Base-by-base conservation (phyloP, 176 grass and related monocot species). In the Rhipidocladum racemiflorum region DNA sequence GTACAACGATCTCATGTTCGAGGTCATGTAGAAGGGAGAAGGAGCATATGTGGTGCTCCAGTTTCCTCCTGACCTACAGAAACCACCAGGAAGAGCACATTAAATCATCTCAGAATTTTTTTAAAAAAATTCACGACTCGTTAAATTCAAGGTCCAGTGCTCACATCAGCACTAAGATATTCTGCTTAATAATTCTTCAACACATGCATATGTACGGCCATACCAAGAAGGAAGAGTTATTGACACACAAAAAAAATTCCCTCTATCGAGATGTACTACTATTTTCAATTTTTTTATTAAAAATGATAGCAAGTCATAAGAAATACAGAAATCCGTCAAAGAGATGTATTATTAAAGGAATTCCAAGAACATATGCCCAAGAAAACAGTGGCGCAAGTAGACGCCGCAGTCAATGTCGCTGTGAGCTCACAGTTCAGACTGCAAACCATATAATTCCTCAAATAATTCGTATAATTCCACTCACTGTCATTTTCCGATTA, bases 21-120 rank as follows among this genome's bases (percentile, higher is more conserved):
- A 97, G 77, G 94, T 97, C 85, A 97, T 86, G 90, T 97, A 97
- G 85, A 94, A 97, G 9, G 94, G 94, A 54, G 94, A 97, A 2
- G 94, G 94, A 13, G 91, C 91, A 56, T 97, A 97, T 32, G 94
- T 97, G 39, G 90, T 97, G 29, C 92, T 92, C 92, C 94, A 97
- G 45, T 97, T 91, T 73, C 94, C 94, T 50, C 88, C 94, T 32
- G 94, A 94, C 69, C 94, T 97, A 56, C 46, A 89, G 6, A 80
- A 61, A 56, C 11, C 40, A 68, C 29, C 61, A 60, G 29, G 20
- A 80, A 74, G 27, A 59, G 30, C 49, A 68, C 24, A 68, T 5
- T 75, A 24, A 63, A 51, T 5, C 36, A 49, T 72, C 21, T 77
- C 50, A 57, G 67, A 18, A 27, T 49, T n/a, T n/a, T n/a, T n/a